Evolutionary conservation across 495 filamentous ascomycete genomes (phyloP).

Genomic region (Neurospora cerealis): DNA sequence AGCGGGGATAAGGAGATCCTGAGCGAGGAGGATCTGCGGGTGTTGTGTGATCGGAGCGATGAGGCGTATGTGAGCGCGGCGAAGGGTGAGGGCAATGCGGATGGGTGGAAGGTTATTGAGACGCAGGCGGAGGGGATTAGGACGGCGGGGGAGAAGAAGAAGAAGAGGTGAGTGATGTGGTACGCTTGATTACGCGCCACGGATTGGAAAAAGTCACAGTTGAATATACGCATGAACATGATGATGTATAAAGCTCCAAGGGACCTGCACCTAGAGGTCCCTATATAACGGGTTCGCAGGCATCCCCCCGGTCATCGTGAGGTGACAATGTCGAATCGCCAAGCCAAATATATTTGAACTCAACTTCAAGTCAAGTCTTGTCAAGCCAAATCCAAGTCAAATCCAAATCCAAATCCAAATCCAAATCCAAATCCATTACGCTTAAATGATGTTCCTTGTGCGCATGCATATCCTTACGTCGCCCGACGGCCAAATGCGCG

Average conservation of each 20-base stretch:
- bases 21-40: conserved; percentile 64
- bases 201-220: not conserved
- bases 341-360: not conserved
- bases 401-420: not conserved
- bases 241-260: not conserved
- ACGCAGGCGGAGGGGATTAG: conserved; percentile 40
- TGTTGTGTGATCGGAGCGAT: conserved; percentile 73
- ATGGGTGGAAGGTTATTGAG: conserved; percentile 60
- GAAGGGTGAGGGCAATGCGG: conserved; percentile 53
- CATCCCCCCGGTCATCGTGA: not conserved
- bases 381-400: too few species aligned
- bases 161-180: not conserved
- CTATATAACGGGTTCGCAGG: not conserved
- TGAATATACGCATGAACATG: not conserved
- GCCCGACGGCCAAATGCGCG: not conserved
- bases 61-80: conserved; percentile 78
- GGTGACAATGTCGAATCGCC: not conserved
- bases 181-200: not conserved
- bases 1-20: conserved; percentile 52
- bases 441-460: not conserved
- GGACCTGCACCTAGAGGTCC: too few species aligned
- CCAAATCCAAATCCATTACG: not conserved
- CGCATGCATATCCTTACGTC: not conserved
- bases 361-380: not conserved
- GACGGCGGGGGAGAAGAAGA: conserved; percentile 12